Evolutionary conservation across 2,329 filamentous ascomycete genomes (phyloP), one percentile per base, ranked within the genome.

Genomic region (Botrytis porri): DNA sequence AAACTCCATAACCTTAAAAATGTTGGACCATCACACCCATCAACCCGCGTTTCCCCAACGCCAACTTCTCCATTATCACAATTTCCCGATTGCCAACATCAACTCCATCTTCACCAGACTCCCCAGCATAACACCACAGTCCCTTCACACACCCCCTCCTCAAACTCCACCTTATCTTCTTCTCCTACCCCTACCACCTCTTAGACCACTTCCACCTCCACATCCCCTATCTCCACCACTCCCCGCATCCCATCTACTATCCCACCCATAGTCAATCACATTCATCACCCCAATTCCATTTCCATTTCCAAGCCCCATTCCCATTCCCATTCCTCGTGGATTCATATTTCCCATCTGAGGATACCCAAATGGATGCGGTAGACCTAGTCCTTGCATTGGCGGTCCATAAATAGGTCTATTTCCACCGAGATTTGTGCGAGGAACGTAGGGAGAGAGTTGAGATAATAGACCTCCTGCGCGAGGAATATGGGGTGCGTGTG

Each of bases 281-380:
- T 7, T 2, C 48, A 54, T 7, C n/a, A n/a, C n/a, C n/a, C n/a
- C n/a, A n/a, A n/a, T n/a, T n/a, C n/a, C n/a, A 54, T 12, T 25
- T 5, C 45, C 43, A 10, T 45, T 9, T 45, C 41, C 41, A 2
- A 43, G 20, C 20, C 45, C 20, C 20, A 48, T 48, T 45, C 20
- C 20, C 25, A 43, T 20, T 43, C 45, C 20, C 20, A 48, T 48
- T 45, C 20, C 20, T 48, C 45, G 3, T 22, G 20, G 2, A n/a
- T 16, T 14, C 1, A 3, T 5, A 54, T n/a, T 54, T 14, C 48
- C 12, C 14, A 16, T 3, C 12, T 7, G 1, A n/a, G 25, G 12
- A 16, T n/a, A n/a, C 3, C 48, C 48, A n/a, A 1, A n/a, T 14
- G 48, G 5, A 0, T n/a, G 12, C 0, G 25, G 48, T 7, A 7